Conservation (phyloP, 2,329 filamentous ascomycete species). For the Curvularia lunata region DNA sequence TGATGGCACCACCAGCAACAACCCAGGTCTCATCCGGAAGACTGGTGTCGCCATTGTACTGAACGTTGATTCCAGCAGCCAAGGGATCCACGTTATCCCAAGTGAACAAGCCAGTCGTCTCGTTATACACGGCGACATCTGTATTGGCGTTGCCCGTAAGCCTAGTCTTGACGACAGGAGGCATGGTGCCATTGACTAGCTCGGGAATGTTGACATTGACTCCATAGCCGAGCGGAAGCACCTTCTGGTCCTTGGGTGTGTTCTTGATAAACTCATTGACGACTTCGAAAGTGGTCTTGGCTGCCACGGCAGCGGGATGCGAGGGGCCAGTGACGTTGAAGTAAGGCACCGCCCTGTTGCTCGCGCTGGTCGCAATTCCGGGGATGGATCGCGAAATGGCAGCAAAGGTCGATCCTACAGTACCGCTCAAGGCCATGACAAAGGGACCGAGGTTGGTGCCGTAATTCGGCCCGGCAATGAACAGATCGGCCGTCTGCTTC, state of each 20-base stretch:
- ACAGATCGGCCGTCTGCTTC: constrained; percentile 60
- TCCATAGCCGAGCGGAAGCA: constrained; percentile 60
- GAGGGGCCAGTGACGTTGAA: constrained; percentile 54
- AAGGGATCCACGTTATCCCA: constrained; percentile 57
- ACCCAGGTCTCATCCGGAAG: constrained; percentile 60
- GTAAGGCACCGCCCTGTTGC: constrained; percentile 50
- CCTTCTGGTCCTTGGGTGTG: constrained; percentile 35
- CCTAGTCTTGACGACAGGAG: constrained; percentile 56
- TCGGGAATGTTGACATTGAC: constrained; percentile 59
- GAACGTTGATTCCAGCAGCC: constrained; percentile 59
- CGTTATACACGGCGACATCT: constrained; percentile 55
- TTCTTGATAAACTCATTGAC: constrained; percentile 55
- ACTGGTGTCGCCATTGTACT: constrained; percentile 60
- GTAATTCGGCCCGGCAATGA: constrained; percentile 64
- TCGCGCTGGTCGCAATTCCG: constrained; percentile 58
- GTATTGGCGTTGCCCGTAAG: constrained; percentile 58
- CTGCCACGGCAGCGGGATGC: constrained; percentile 55
- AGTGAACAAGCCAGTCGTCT: constrained; percentile 53
- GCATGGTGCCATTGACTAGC: constrained; percentile 51
- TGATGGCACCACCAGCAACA: constrained; percentile 52
- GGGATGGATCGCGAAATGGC: constrained; percentile 59
- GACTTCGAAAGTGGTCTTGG: constrained; percentile 53
- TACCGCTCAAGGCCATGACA: constrained; percentile 42
- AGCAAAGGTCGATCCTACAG: constrained; percentile 57
- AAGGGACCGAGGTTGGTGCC: constrained; percentile 62